phyloP scores from a whole-genome alignment of 2,329 filamentous ascomycete species.

The Elsinoe arachidis region DNA sequence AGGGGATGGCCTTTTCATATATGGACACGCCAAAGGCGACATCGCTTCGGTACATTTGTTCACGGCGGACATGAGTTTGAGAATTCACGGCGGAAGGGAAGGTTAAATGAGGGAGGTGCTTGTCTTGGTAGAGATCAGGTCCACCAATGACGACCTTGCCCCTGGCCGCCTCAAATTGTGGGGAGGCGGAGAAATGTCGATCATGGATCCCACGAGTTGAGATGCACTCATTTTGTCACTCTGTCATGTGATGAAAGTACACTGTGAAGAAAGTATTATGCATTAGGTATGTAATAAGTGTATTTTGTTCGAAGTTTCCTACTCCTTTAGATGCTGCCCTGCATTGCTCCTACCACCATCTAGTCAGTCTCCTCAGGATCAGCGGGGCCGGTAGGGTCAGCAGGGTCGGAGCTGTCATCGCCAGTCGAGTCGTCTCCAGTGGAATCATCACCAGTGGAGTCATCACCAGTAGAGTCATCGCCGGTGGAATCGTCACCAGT shows the following conservation, averaged over 20 bases:
- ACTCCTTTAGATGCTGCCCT: too few species aligned
- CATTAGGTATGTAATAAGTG: too few species aligned
- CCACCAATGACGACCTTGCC: not conserved
- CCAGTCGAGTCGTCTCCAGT: not conserved
- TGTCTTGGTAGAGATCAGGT: not conserved
- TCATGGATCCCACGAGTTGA: not conserved
- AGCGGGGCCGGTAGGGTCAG: too few species aligned
- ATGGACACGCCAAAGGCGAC: not conserved
- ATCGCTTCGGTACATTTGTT: not conserved
- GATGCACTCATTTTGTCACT: not conserved
- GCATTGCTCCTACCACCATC: too few species aligned
- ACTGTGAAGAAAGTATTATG: too few species aligned
- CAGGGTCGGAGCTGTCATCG: not conserved
- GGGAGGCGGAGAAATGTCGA: conserved; percentile 9
- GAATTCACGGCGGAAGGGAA: not conserved
- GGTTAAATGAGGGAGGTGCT: not conserved
- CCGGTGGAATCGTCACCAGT: not conserved
- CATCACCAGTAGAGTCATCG: not conserved
- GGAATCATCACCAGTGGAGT: not conserved
- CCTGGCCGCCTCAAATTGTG: not conserved
- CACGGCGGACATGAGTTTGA: not conserved
- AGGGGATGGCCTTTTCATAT: not conserved
- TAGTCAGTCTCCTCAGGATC: too few species aligned
- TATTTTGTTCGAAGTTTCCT: too few species aligned
- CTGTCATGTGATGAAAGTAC: too few species aligned